Conservation (phyloP, 1,139 yeast species). For the Yamadazyma diddensiae region DNA sequence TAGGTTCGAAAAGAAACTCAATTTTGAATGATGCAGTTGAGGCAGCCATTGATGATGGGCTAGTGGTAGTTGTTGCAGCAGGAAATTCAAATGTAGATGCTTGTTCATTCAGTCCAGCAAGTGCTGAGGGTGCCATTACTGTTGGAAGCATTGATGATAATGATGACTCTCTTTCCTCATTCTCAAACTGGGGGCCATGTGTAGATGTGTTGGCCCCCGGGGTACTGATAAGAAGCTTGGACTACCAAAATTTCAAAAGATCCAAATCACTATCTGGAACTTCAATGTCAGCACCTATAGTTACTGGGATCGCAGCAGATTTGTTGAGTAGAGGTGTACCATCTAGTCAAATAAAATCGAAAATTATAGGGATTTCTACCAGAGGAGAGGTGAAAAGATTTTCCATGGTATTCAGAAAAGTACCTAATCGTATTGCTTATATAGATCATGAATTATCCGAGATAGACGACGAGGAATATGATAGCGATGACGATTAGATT, state of each 20-base stretch:
- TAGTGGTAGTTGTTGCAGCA: slow-evolving; percentile 84
- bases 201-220: slow-evolving; percentile 86
- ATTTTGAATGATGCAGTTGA: slow-evolving; percentile 70
- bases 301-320: slow-evolving; percentile 71
- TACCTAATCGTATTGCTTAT: slow-evolving; percentile 41
- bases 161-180: slow-evolving; percentile 64
- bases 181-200: slow-evolving; percentile 87
- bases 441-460: slow-evolving; percentile 3
- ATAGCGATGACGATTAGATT: slow-evolving; percentile 7
- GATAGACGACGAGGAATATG: slow-evolving; percentile 9
- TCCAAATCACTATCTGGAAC: slow-evolving; percentile 69
- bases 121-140: slow-evolving; percentile 66
- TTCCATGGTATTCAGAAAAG: slow-evolving; percentile 27
- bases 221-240: slow-evolving; percentile 54
- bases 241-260: slow-evolving; percentile 18
- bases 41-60: slow-evolving; percentile 67
- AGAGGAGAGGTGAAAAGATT: slow-evolving; percentile 33
- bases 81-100: slow-evolving; percentile 81
- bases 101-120: slow-evolving; percentile 77
- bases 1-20: slow-evolving; percentile 67
- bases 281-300: slow-evolving; percentile 83
- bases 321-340: slow-evolving; percentile 57
- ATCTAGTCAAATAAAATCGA: slow-evolving; percentile 35
- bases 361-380: slow-evolving; percentile 35
- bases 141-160: slow-evolving; percentile 86